A percentile compares a stretch with the other conserved stretches of the same genome.
Conservation (phyloP, 768 basidiomycete genomes). For the Roridomyces roridus region DNA sequence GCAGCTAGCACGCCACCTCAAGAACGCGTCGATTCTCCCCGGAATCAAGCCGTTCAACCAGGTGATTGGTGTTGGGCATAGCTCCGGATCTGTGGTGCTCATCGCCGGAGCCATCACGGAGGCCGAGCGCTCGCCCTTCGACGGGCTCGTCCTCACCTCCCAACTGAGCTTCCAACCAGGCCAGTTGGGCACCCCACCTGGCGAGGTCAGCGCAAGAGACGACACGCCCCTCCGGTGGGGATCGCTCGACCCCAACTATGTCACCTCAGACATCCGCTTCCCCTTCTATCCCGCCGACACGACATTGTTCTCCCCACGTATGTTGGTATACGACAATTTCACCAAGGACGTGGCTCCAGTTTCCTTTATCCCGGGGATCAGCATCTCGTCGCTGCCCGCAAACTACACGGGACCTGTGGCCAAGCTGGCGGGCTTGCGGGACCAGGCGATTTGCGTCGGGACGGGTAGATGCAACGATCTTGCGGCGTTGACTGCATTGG, state of each 20-base stretch:
- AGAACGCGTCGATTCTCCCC: neutral
- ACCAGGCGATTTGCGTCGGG: slow-evolving; percentile 2
- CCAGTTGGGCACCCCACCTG: too few relatives aligned
- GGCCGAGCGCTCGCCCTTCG: neutral
- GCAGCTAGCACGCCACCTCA: neutral
- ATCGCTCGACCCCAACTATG: neutral
- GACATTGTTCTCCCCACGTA: neutral
- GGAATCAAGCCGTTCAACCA: neutral
- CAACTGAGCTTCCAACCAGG: neutral
- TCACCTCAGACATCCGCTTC: neutral
- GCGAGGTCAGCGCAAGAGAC: neutral
- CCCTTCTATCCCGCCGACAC: slow-evolving; percentile 1
- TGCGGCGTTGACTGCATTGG: neutral
- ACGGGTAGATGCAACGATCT: neutral
- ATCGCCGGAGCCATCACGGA: neutral
- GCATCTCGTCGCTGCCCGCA: neutral
- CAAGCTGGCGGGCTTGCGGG: neutral
- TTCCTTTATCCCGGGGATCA: neutral
- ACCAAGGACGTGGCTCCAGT: neutral
- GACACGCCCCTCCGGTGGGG: slow-evolving; percentile 2
- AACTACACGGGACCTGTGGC: neutral
- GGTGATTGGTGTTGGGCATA: neutral
- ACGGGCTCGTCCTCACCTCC: neutral
- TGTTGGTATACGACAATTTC: neutral
- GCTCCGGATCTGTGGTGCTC: neutral